phyloP scores from a whole-genome alignment of 108 stramenopile species.

The Nannochloropsis salina region DNA sequence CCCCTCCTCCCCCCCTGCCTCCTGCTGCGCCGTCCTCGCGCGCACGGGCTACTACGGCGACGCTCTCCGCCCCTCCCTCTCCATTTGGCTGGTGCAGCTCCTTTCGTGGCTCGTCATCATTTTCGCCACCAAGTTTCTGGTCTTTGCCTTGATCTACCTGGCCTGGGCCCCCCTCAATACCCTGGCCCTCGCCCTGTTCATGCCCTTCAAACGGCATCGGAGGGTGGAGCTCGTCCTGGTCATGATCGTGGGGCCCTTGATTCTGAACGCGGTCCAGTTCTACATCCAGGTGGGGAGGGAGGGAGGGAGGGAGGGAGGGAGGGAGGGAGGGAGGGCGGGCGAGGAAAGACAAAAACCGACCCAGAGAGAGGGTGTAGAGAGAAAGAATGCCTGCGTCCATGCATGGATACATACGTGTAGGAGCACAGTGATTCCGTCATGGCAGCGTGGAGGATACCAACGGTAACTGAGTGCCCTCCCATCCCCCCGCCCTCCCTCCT shows the following conservation, averaged over 20 bases:
- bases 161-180: not conserved
- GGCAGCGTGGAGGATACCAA: no score
- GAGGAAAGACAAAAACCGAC: not conserved
- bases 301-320: not conserved
- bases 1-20: not conserved
- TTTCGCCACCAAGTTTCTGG: not conserved
- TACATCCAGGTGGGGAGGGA: not conserved
- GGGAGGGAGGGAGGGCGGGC: not conserved
- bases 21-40: not conserved
- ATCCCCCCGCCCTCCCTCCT: not conserved
- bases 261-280: not conserved
- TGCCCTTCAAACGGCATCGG: not conserved
- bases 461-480: not conserved
- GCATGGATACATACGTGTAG: no score
- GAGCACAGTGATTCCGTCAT: no score
- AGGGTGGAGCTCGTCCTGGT: not conserved
- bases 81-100: slow-evolving; percentile 12
- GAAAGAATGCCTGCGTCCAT: no score
- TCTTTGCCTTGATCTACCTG: not conserved
- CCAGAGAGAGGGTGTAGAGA: not conserved
- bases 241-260: not conserved
- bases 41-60: slow-evolving; percentile 9
- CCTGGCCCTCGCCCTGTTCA: not conserved
- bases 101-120: not conserved
- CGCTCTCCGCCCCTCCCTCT: not conserved